Conservation (phyloP, 305 asterid species). For the Fraxinus dipetala region DNA sequence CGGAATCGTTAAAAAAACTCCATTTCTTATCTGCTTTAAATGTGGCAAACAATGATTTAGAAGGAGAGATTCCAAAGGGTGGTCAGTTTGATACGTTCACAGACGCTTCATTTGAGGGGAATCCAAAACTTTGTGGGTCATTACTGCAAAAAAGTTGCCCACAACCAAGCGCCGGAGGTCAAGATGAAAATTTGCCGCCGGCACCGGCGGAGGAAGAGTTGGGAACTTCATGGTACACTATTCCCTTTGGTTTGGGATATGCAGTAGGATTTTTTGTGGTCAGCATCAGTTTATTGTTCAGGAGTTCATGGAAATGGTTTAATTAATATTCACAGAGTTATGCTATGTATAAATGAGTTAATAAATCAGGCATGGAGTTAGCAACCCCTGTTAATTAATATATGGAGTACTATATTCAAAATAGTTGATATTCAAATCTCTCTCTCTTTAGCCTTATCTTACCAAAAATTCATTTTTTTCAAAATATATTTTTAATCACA, state of each 20-base stretch:
- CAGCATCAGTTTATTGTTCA: not conserved
- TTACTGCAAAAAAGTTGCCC: not conserved
- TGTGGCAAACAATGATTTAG: constrained; percentile 51
- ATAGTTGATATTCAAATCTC: too few relatives aligned
- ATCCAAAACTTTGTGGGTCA: constrained; percentile 48
- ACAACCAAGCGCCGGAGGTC: not conserved
- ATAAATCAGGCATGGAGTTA: too few relatives aligned
- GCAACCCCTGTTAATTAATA: too few relatives aligned
- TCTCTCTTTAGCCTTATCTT: too few relatives aligned
- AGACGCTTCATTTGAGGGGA: constrained; percentile 41
- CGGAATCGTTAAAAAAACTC: constrained; percentile 35
- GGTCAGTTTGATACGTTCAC: constrained; percentile 55
- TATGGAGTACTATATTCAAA: too few relatives aligned
- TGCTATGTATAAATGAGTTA: too few relatives aligned
- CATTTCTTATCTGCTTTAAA: constrained; percentile 52
- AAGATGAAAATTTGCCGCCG: not conserved
- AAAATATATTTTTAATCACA: too few relatives aligned
- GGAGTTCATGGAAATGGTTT: not conserved
- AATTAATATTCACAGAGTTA: too few relatives aligned
- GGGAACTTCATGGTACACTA: not conserved
- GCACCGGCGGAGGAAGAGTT: not conserved
- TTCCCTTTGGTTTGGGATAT: not conserved
- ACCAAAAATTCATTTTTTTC: too few relatives aligned
- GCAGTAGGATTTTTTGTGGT: not conserved
- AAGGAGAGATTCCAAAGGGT: constrained; percentile 50